These are phyloP conservation scores for Speleostelium caveatum DNA, from an alignment of 78 protist species.

Conservation along the genomic window DNA sequence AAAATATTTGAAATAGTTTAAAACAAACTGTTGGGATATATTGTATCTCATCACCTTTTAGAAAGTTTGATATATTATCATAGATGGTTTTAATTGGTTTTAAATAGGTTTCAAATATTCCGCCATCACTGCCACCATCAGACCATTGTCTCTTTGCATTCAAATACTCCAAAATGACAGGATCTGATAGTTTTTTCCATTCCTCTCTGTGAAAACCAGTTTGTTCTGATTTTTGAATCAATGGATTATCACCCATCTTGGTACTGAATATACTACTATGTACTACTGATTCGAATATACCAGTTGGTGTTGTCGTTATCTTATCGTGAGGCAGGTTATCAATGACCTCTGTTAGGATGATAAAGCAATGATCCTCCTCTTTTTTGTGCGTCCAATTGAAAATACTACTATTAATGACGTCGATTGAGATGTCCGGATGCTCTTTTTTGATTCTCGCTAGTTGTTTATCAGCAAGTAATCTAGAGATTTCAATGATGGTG, in stretches of 20 bases:
- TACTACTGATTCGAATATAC: conserved; percentile 36
- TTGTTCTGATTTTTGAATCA: neutral
- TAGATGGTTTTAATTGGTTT: neutral
- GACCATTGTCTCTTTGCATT: neutral
- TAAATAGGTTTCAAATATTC: neutral
- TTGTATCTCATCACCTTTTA: conserved; percentile 20
- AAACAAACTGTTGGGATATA: conserved; percentile 57
- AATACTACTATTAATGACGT: conserved; percentile 23
- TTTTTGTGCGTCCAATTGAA: conserved; percentile 53
- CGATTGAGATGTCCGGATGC: conserved; percentile 30
- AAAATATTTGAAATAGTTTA: conserved; percentile 60
- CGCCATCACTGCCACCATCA: neutral
- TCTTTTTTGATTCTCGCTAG: conserved; percentile 30
- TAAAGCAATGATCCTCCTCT: conserved; percentile 59
- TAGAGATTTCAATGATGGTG: conserved; percentile 64
- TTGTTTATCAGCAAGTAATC: conserved; percentile 48
- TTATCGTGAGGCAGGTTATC: conserved; percentile 74
- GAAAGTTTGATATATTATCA: conserved; percentile 7
- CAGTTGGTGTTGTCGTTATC: conserved; percentile 6
- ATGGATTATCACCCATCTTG: neutral
- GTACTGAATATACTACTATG: neutral
- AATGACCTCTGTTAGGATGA: conserved; percentile 58
- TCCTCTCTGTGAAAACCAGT: conserved; percentile 25
- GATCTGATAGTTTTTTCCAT: conserved; percentile 5
- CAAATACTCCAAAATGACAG: conserved; percentile 45